Evolutionary conservation across 1,139 yeast species (phyloP), one percentile per base, ranked within the genome.

Genomic region (Candida labiduridarum): DNA sequence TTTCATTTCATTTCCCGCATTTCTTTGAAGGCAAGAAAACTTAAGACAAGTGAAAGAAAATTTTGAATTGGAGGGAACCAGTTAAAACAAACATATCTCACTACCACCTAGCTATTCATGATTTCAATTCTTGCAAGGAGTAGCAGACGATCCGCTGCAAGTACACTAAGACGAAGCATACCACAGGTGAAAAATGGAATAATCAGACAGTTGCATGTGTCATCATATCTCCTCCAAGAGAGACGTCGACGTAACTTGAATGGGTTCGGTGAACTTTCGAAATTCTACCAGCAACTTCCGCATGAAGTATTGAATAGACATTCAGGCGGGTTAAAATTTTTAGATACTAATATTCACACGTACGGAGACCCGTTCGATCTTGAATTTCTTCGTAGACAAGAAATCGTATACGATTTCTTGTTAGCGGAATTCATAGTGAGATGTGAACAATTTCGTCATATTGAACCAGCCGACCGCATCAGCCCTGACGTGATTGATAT

Each of bases 321-420:
- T 7, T 7, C 7, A 22, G 6, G 4, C 25, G 25, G 4, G 4
- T 22, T 4, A 22, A 7, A 22, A 22, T 4, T 22, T 22, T 22
- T 22, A 22, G 7, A 22, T 22, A 22, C 25, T 7, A 14, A 25
- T 2, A 44, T 49, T 15, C 25, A 41, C 8, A 36, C 48, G 18
- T 48, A 52, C 2, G 8, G 30, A 4, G 43, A 53, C 41, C 53
- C 57, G 5, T 56, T 56, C 43, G 45, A 52, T 31, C 27, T 36
- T 4, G 25, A 25, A 2, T 50, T 38, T 33, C 47, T 54, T 35
- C 38, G 45, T 19, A 53, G 56, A 18, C 40, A 50, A 31, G 40
- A 39, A 6, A 31, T 29, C 8, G 45, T 52, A 25, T 45, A 47
- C 19, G 39, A 48, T n/a, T 53, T 52, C 30, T 50, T 52, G 51